Percentiles rank a stretch among this genome's conserved stretches.
Evolutionary conservation across 371 early-diverging fungal genomes (phyloP).

Genomic region (Mortierella sp.): DNA sequence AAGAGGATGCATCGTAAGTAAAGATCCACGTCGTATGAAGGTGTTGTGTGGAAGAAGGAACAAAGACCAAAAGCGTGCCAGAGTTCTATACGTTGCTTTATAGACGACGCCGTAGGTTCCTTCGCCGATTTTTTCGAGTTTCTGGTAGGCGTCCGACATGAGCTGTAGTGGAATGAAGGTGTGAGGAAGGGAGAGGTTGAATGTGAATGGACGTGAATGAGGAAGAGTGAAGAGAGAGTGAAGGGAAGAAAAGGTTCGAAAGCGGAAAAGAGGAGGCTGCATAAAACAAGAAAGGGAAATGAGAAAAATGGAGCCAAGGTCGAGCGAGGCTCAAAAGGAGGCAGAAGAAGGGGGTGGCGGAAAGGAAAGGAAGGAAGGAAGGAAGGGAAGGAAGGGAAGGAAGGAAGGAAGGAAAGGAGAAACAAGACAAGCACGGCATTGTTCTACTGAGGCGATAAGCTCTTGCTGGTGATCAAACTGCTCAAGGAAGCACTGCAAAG

Average conservation of each 20-base stretch:
- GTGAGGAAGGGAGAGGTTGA: not conserved
- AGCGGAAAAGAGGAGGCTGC: not conserved
- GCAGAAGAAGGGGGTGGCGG: not conserved
- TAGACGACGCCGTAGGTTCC: slow-evolving; percentile 99
- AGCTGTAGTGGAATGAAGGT: not conserved
- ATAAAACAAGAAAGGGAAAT: not conserved
- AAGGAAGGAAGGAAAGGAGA: not conserved
- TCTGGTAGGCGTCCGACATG: slow-evolving; percentile 74
- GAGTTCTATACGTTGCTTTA: slow-evolving; percentile 73
- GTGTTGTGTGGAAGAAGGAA: not conserved
- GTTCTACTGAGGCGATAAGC: not conserved
- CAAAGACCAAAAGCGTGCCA: not conserved
- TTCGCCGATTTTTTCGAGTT: slow-evolving; percentile 97
- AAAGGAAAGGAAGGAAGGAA: not conserved
- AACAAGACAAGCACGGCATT: no score
- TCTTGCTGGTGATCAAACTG: no score
- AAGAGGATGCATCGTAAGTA: not conserved
- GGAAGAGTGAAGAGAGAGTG: not conserved
- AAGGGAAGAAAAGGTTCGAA: not conserved
- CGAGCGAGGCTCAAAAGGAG: not conserved
- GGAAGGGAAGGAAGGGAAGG: no score
- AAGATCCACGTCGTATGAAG: not conserved
- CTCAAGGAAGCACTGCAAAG: no score
- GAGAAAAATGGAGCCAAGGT: not conserved
- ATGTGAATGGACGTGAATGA: not conserved